A percentile compares a stretch with the other conserved stretches of the same genome.
Evolutionary conservation across 2,329 filamentous ascomycete genomes (phyloP).

Genomic region (Aspergillus pseudotamarii): DNA sequence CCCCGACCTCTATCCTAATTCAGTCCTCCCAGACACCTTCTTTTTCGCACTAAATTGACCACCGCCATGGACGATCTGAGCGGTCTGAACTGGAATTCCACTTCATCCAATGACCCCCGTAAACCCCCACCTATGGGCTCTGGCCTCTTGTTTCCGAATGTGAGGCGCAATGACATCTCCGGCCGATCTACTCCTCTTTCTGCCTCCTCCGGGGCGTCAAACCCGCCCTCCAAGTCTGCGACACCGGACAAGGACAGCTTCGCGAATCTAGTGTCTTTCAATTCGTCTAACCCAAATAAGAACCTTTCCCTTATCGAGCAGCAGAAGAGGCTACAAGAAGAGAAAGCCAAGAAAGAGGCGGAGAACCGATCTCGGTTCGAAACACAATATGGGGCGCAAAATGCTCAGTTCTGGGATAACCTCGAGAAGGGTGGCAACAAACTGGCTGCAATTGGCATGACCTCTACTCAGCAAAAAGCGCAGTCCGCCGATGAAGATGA

Average conservation of each 20-base stretch:
- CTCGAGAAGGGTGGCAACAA: slow-evolving; percentile 61
- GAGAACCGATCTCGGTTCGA: slow-evolving; percentile 73
- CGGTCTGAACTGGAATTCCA: slow-evolving; percentile 49
- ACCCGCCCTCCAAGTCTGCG: slow-evolving; percentile 42
- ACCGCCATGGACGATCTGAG: slow-evolving; percentile 51
- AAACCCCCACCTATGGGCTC: slow-evolving; percentile 44
- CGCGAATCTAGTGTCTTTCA: slow-evolving; percentile 65
- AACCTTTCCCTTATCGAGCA: slow-evolving; percentile 70
- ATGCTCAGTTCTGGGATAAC: slow-evolving; percentile 74
- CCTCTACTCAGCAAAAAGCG: slow-evolving; percentile 50
- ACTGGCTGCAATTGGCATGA: slow-evolving; percentile 39
- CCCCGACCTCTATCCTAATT: slow-evolving; percentile 24
- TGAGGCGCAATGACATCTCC: slow-evolving; percentile 43
- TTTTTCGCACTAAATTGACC: slow-evolving; percentile 11
- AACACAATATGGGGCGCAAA: slow-evolving; percentile 69
- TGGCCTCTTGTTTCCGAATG: slow-evolving; percentile 36
- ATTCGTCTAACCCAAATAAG: slow-evolving; percentile 52
- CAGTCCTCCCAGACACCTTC: slow-evolving; percentile 23
- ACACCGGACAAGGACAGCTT: slow-evolving; percentile 58
- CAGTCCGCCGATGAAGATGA: slow-evolving; percentile 60
- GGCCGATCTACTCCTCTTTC: slow-evolving; percentile 49
- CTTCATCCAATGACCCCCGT: slow-evolving; percentile 32
- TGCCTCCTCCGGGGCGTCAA: slow-evolving; percentile 32
- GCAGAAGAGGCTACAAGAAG: slow-evolving; percentile 72
- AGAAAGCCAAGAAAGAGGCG: slow-evolving; percentile 73